Percentiles rank a stretch among this genome's conserved stretches.
These are phyloP conservation scores for Cladosporium sp. DNA, from an alignment of 2,329 filamentous ascomycete species.

Conservation along the genomic window DNA sequence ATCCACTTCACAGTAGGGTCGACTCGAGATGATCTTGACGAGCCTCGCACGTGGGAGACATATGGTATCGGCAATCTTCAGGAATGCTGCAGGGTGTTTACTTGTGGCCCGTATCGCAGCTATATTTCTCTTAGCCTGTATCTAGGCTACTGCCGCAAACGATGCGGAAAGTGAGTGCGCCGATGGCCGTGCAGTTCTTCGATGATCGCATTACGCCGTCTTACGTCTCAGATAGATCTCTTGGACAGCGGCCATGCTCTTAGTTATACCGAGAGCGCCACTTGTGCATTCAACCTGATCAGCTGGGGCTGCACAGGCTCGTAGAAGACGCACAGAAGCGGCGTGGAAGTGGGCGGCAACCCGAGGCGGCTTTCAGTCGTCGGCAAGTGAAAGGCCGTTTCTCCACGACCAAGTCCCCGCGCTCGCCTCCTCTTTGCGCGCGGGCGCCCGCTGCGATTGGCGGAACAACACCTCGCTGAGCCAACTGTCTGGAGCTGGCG, in stretches of 20 bases:
- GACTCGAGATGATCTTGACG: not conserved
- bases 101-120: not conserved
- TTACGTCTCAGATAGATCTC: not conserved
- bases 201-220: not conserved
- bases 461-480: slow-evolving; percentile 7
- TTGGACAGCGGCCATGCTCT: not conserved
- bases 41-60: not conserved
- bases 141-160: not conserved
- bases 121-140: not conserved
- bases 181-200: not conserved
- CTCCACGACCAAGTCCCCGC: slow-evolving; percentile 2
- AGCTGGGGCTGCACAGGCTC: not conserved
- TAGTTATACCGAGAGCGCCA: not conserved
- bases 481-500: slow-evolving; percentile 7
- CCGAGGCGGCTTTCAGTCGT: not conserved
- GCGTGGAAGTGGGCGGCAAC: slow-evolving; percentile 1
- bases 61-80: not conserved
- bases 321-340: slow-evolving; percentile 7
- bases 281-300: slow-evolving; percentile 3
- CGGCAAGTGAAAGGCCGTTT: not conserved
- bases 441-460: not conserved
- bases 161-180: not conserved
- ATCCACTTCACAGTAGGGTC: not conserved
- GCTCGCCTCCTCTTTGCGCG: not conserved
- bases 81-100: not conserved